Percentiles rank a stretch among this genome's conserved stretches.
phyloP scores from a whole-genome alignment of 345 rosid genomes.

The Sonneratia caseolaris region DNA sequence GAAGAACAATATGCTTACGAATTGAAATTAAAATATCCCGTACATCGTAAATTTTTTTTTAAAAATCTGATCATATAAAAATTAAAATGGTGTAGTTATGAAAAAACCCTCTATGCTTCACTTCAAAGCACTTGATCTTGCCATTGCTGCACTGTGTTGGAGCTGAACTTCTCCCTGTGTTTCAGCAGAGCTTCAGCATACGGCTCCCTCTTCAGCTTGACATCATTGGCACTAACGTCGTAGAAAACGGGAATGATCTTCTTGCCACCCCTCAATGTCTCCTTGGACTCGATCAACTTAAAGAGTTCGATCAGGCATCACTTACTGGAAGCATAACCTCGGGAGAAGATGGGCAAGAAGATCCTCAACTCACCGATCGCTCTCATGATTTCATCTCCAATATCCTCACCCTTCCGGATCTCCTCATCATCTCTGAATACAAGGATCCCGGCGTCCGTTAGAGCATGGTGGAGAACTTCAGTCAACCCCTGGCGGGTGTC shows the following conservation, averaged over 20 bases:
- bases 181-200: background rate
- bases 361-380: background rate
- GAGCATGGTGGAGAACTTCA: background rate
- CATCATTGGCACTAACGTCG: background rate
- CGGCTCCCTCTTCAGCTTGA: background rate
- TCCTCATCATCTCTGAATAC: background rate
- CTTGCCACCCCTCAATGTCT: background rate
- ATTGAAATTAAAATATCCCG: no score
- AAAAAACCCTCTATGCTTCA: no score
- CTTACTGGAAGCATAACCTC: background rate
- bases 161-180: background rate
- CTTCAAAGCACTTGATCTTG: background rate
- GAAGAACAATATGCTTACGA: no score
- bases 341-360: background rate
- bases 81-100: no score
- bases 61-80: no score
- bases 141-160: background rate
- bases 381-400: background rate
- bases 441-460: background rate
- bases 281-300: background rate
- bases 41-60: no score
- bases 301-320: background rate
- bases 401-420: background rate
- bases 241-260: background rate
- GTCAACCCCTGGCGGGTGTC: background rate